Evolutionary conservation across 805 yeast genomes (phyloP), one percentile per base, ranked within the genome.

Genomic region (Metschnikowia matae): DNA sequence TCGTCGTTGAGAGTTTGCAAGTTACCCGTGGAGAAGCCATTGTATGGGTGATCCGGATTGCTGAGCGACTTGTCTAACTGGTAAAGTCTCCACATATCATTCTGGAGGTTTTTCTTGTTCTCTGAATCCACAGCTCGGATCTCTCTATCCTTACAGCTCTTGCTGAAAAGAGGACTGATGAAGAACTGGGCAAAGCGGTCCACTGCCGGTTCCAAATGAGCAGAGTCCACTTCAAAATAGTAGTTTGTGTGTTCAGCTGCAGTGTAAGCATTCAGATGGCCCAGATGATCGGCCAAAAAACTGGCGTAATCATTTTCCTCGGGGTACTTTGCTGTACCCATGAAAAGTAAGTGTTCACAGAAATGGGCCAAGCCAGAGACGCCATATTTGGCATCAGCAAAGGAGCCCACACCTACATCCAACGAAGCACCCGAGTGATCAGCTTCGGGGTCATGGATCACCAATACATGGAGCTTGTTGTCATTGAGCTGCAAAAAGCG

Each of bases 41-140:
- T 82, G 66, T 81, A 87, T 0, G 98, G 97, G 68, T 94, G 98
- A 0, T 69, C 61, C 1, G 82, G 80, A 64, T 86, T 89, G 15
- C 94, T 76, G 35, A 84, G 71, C 46, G 84, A 77, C 68, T 88
- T 87, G 49, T 87, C 91, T 47, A 92, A 74, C 69, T 92, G 98
- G 61, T 85, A 84, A 44, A 89, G 69, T 61, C 98, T 81, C 97
- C 98, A 90, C 41, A 70, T 64, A 67, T 92, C 99, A 63, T 79
- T 86, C 67, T 92, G 98, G 47, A 94, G 73, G 65, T 92, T 92
- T 71, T 94, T 92, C 66, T 90, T 92, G 72, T 92, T 89, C 70
- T 92, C 99, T 36, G 96, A 87, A 67, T 92, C 97, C 8, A 92
- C 98, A 1, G 98, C 98, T 55, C 83, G 81, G 60, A 92, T 87